A percentile compares a stretch with the other conserved stretches of the same genome.
Evolutionary conservation across 208 protist species (phyloP).

Genomic region (Acanthamoeba rhysodes): DNA sequence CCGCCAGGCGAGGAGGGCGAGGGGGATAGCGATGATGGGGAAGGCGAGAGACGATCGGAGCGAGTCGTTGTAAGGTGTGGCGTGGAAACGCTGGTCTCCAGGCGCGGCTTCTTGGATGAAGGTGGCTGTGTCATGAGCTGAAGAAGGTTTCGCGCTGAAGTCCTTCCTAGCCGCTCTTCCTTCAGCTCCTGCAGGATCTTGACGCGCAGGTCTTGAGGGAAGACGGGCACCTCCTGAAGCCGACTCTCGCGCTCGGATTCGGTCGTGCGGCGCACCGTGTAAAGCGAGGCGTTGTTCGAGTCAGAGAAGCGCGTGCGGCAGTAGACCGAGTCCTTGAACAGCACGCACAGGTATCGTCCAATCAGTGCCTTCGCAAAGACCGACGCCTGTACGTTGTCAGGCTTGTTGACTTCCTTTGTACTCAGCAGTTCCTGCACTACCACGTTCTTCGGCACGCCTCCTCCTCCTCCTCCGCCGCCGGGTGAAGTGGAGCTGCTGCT

Average conservation of each 20-base stretch:
- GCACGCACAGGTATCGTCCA: slow-evolving; percentile 65
- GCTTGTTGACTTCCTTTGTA: slow-evolving; percentile 74
- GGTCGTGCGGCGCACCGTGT: neutral
- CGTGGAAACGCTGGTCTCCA: neutral
- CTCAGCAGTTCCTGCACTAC: slow-evolving; percentile 56
- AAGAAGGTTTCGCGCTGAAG: slow-evolving; percentile 68
- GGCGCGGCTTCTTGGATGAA: slow-evolving; percentile 3
- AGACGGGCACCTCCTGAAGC: neutral
- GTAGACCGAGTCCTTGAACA: slow-evolving; percentile 74
- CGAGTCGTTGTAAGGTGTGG: neutral
- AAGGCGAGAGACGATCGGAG: neutral
- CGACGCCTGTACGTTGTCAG: slow-evolving; percentile 49
- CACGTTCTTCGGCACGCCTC: slow-evolving; percentile 18
- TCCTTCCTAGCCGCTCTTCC: slow-evolving; percentile 73
- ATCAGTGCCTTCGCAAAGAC: slow-evolving; percentile 76
- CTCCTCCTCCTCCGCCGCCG: neutral
- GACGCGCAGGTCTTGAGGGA: slow-evolving; percentile 74
- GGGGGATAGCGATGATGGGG: neutral
- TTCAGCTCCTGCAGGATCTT: slow-evolving; percentile 71
- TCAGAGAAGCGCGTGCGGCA: slow-evolving; percentile 54
- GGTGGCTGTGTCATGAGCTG: slow-evolving; percentile 72
- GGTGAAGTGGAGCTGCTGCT: neutral
- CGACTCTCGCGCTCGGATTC: slow-evolving; percentile 11
- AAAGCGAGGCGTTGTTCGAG: neutral
- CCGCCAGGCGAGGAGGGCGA: neutral